A percentile compares a stretch with the other conserved stretches of the same genome.
phyloP scores from a whole-genome alignment of 306 rosid genomes.

The Lupinus albus region DNA sequence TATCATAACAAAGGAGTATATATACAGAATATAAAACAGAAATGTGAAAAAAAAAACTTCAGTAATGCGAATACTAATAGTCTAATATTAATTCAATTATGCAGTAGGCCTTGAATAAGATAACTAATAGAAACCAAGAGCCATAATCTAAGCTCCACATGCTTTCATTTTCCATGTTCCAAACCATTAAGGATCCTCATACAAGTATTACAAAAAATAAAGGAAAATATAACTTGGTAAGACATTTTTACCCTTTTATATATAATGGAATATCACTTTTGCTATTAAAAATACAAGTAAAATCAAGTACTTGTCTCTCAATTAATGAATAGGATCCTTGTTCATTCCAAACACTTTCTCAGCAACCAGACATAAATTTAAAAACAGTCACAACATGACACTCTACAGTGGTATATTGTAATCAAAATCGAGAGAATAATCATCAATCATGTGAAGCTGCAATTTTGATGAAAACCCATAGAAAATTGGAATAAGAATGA shows the following conservation, averaged over 20 bases:
- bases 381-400: constrained; percentile 24
- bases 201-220: no score
- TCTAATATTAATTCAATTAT: no score
- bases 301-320: no score
- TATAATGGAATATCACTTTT: no score
- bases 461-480: constrained; percentile 19
- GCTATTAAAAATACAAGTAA: no score
- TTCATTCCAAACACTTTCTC: constrained; percentile 26
- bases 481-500: constrained; percentile 9
- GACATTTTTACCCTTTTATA: no score
- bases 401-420: neutral
- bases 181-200: no score
- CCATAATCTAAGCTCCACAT: neutral
- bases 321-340: no score
- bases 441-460: neutral
- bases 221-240: no score
- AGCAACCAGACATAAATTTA: constrained; percentile 28
- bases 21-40: neutral
- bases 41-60: neutral
- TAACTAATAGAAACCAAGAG: neutral
- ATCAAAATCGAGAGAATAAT: constrained; percentile 27
- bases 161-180: constrained; percentile 16
- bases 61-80: neutral
- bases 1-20: neutral
- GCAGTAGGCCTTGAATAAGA: neutral